Base-by-base conservation (phyloP, 352 stramenopile genomes). In the Globisporangium irregulare region DNA sequence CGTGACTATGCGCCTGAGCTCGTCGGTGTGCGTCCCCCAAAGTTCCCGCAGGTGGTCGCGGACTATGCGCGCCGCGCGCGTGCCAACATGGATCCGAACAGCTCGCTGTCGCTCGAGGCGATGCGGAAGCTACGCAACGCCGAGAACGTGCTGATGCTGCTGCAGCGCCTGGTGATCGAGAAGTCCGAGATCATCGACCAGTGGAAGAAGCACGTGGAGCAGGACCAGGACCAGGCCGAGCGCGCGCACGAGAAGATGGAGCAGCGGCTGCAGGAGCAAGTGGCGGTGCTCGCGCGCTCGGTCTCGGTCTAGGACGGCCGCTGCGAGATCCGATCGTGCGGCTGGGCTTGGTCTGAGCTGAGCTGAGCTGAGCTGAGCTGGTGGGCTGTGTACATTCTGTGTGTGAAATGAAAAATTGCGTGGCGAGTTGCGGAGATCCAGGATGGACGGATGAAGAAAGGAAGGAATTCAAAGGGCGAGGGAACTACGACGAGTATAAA, bases 171-270 rank as follows among this genome's bases (percentile, higher is more conserved):
- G 36, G 87, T 93, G 66, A 89, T 93, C 46, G 79, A 91, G 63
- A 95, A 95, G 69, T 74, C 92, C 3, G 86, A 93, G 68, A 67
- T 87, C n/a, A 79, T 95, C 24, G 84, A 92, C 18, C 83, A 90
- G 66, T 95, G 87, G 87, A 85, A 87, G 57, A 64, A 69, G 6
- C 78, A 89, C 60, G 78, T 95, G 0, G 83, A 79, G 27, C 85
- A 84, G 62, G 86, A 93, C 61, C 73, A 79, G 34, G 83, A 80
- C 29, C 70, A 69, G 24, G 82, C 83, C 54, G 86, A 93, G 51
- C 76, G 71, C 22, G 75, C 74, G 2, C 82, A 92, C 70, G 74
- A 73, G 62, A 79, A 78, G 69, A 76, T 91, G 59, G 86, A 92
- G 62, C 76, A 73, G 63, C 80, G 77, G 58, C 66, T 93, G 75